phyloP scores from a whole-genome alignment of 2,329 filamentous ascomycete genomes.

The Proliferodiscus dingleyae region DNA sequence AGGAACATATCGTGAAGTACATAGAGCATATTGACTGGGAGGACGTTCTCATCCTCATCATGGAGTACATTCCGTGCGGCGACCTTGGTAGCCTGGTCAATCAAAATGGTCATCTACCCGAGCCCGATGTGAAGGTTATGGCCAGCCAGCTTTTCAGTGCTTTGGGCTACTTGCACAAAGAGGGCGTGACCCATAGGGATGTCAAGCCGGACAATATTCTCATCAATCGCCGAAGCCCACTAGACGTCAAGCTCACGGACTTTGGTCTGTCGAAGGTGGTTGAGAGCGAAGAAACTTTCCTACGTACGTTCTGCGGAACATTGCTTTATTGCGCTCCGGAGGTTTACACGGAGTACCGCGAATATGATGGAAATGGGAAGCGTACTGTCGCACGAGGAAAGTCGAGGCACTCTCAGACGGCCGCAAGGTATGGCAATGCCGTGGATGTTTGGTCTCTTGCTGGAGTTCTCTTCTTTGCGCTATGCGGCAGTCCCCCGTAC shows the following conservation, averaged over 20 bases:
- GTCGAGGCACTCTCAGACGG: conserved; percentile 23
- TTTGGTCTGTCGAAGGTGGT: conserved; percentile 96
- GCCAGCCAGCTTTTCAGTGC: conserved; percentile 74
- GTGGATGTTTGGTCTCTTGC: conserved; percentile 97
- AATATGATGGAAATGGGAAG: conserved; percentile 64
- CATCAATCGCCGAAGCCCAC: conserved; percentile 65
- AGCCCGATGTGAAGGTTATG: conserved; percentile 66
- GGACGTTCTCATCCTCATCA: conserved; percentile 85
- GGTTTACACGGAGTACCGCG: conserved; percentile 72
- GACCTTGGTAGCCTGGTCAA: conserved; percentile 74
- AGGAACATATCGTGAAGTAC: conserved; percentile 88
- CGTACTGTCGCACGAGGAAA: conserved; percentile 37
- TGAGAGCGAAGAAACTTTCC: conserved; percentile 81
- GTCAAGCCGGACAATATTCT: conserved; percentile 98
- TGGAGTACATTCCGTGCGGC: conserved; percentile 83
- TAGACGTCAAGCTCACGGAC: conserved; percentile 87
- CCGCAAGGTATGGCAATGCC: conserved; percentile 76
- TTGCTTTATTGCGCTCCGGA: conserved; percentile 94
- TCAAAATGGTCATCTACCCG: conserved; percentile 57
- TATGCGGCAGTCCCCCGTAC: conserved; percentile 79
- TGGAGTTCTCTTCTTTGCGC: conserved; percentile 80
- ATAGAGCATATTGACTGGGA: conserved; percentile 82
- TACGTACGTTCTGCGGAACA: conserved; percentile 95
- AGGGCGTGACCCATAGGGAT: conserved; percentile 94
- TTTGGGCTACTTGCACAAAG: conserved; percentile 77